Conservation (phyloP, 1,139 yeast species). For the Taphrina deformans region DNA sequence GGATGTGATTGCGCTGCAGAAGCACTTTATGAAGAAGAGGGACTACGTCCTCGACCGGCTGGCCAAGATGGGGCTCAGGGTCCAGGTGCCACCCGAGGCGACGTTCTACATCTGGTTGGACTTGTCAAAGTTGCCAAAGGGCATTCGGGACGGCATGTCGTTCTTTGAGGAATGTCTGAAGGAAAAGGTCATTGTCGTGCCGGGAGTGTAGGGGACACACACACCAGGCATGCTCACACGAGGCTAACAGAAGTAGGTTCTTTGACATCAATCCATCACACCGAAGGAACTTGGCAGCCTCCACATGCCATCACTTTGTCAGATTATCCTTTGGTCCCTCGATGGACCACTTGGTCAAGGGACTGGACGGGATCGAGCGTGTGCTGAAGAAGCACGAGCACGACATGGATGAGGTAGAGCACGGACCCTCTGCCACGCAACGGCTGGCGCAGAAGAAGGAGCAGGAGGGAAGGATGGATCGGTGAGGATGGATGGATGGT, state of each 20-base stretch:
- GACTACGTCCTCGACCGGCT: slow-evolving; percentile 60
- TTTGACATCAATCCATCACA: slow-evolving; percentile 66
- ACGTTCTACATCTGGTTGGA: slow-evolving; percentile 68
- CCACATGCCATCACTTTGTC: slow-evolving; percentile 64
- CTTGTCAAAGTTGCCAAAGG: slow-evolving; percentile 59
- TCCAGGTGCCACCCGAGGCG: slow-evolving; percentile 59
- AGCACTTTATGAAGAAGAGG: slow-evolving; percentile 61
- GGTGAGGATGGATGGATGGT: too few species aligned
- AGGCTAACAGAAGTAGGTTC: slow-evolving; percentile 45
- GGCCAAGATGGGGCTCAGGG: slow-evolving; percentile 58
- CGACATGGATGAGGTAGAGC: slow-evolving; percentile 3
- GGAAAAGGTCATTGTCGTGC: slow-evolving; percentile 64
- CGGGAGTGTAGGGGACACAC: slow-evolving; percentile 53
- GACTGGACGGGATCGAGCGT: slow-evolving; percentile 69
- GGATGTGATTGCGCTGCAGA: slow-evolving; percentile 64
- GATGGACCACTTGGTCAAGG: slow-evolving; percentile 54
- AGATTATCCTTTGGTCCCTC: slow-evolving; percentile 69
- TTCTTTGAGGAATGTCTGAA: slow-evolving; percentile 69
- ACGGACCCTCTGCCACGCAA: slow-evolving; percentile 2
- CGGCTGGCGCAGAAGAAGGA: neutral
- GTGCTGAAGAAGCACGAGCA: slow-evolving; percentile 49
- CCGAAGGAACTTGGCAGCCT: slow-evolving; percentile 61
- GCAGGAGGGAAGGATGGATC: too few species aligned
- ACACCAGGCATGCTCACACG: too few species aligned
- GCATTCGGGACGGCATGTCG: slow-evolving; percentile 61